Evolutionary conservation across 495 filamentous ascomycete species (phyloP).

Genomic region (Talaromyces trachyspermus): DNA sequence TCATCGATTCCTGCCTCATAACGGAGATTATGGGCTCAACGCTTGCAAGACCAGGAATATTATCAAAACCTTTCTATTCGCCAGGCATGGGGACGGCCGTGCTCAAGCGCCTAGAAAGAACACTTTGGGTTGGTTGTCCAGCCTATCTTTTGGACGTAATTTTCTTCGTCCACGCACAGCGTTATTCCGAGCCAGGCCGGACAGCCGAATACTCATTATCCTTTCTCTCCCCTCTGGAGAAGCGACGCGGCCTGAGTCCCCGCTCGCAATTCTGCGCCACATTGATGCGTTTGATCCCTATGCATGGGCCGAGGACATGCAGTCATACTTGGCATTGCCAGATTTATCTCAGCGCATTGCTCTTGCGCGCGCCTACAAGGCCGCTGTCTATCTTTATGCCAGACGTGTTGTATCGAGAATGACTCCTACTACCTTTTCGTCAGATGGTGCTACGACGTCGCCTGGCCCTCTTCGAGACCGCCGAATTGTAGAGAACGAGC

Average conservation of each 20-base stretch:
- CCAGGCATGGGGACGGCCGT: slow-evolving; percentile 31
- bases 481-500: slow-evolving; percentile 23
- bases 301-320: slow-evolving; percentile 37
- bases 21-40: slow-evolving; percentile 45
- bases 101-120: slow-evolving; percentile 40
- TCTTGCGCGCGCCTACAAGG: slow-evolving; percentile 35
- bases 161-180: slow-evolving; percentile 38
- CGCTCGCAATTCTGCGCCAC: slow-evolving; percentile 29
- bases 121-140: slow-evolving; percentile 41
- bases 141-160: slow-evolving; percentile 42
- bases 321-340: slow-evolving; percentile 27
- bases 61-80: slow-evolving; percentile 39
- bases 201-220: slow-evolving; percentile 15
- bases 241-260: slow-evolving; percentile 25
- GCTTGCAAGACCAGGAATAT: slow-evolving; percentile 35
- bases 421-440: slow-evolving; percentile 12
- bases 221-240: slow-evolving; percentile 20
- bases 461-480: slow-evolving; percentile 24
- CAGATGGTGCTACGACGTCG: slow-evolving; percentile 13
- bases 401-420: slow-evolving; percentile 34
- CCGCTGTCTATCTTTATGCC: slow-evolving; percentile 40
- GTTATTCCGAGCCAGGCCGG: slow-evolving; percentile 27
- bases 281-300: slow-evolving; percentile 39
- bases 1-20: slow-evolving; percentile 36
- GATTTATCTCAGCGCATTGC: slow-evolving; percentile 34